phyloP scores from a whole-genome alignment of 257 asterid species.

The Gardenia jasminoides region DNA sequence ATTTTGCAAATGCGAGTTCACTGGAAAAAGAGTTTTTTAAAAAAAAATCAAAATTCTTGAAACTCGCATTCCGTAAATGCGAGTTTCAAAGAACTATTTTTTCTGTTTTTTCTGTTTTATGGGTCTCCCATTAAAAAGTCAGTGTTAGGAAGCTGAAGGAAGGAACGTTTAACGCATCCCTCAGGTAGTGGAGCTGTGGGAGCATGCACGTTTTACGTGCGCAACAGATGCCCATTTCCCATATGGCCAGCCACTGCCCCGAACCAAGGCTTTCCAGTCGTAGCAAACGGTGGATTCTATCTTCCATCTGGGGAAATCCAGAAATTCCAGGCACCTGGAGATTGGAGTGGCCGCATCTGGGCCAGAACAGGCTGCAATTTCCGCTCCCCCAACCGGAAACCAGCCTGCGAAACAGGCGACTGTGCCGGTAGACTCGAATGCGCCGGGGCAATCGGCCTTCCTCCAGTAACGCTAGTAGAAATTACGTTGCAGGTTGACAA shows the following conservation, averaged over 20 bases:
- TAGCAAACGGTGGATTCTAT: constrained; percentile 72
- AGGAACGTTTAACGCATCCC: not conserved
- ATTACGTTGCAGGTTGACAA: constrained; percentile 47
- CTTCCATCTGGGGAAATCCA: constrained; percentile 44
- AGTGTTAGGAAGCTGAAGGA: too few relatives aligned
- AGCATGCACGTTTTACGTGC: constrained; percentile 59
- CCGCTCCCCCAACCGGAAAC: constrained; percentile 22
- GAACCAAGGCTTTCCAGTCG: constrained; percentile 57
- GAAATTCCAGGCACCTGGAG: constrained; percentile 41
- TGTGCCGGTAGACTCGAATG: constrained; percentile 67
- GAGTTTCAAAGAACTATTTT: too few relatives aligned
- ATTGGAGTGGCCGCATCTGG: constrained; percentile 86
- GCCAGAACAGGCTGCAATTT: constrained; percentile 82
- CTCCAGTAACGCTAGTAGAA: constrained; percentile 74
- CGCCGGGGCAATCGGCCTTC: constrained; percentile 58
- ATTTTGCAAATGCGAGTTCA: too few relatives aligned
- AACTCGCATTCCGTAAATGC: too few relatives aligned
- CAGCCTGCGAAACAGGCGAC: constrained; percentile 76
- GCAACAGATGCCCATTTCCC: constrained; percentile 71
- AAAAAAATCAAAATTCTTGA: too few relatives aligned
- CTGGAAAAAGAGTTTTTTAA: too few relatives aligned
- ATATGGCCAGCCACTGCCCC: constrained; percentile 92
- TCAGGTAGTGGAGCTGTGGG: constrained; percentile 36
- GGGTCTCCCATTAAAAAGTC: too few relatives aligned
- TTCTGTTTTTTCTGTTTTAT: too few relatives aligned